Evolutionary conservation across 495 filamentous ascomycete genomes (phyloP).

Genomic region (Tuber borchii): DNA sequence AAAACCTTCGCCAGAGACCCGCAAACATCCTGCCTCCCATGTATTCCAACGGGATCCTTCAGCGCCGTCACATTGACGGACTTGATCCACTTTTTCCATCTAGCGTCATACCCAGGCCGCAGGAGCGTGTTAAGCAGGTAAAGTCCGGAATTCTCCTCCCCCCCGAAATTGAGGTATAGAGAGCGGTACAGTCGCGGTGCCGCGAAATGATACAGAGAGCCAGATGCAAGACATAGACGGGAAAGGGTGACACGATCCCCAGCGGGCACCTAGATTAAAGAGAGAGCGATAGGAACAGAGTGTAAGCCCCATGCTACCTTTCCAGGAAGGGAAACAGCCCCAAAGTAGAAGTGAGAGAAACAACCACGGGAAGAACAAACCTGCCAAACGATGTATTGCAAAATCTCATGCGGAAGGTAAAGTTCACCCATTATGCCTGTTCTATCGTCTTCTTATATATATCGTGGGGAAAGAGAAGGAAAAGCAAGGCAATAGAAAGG

Average conservation of each 20-base stretch:
- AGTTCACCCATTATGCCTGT: not conserved
- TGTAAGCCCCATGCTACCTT: constrained; percentile 1
- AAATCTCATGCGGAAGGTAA: not conserved
- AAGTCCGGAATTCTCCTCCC: constrained; percentile 1
- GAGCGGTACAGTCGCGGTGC: constrained; percentile 9
- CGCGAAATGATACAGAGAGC: constrained; percentile 13
- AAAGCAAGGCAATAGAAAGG: not conserved
- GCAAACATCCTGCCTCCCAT: not conserved
- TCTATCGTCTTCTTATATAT: constrained; percentile 1
- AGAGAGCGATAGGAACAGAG: not conserved
- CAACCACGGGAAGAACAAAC: constrained; percentile 1
- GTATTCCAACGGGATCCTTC: not conserved
- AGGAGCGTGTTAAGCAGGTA: not conserved
- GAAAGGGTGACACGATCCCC: constrained; percentile 6
- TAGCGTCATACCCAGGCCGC: constrained; percentile 2
- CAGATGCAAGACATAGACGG: constrained; percentile 16
- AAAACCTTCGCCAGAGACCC: constrained; percentile 2
- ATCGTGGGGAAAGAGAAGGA: not conserved
- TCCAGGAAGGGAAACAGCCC: not conserved
- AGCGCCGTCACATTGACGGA: not conserved
- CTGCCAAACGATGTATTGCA: constrained; percentile 5
- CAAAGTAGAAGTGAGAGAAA: not conserved
- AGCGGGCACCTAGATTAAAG: not conserved
- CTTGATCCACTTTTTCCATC: constrained; percentile 11
- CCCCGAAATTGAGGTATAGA: constrained; percentile 7